Percentiles rank a stretch among this genome's conserved stretches.
Evolutionary conservation across 257 asterid genomes (phyloP).

Genomic region (Salvia hispanica): DNA sequence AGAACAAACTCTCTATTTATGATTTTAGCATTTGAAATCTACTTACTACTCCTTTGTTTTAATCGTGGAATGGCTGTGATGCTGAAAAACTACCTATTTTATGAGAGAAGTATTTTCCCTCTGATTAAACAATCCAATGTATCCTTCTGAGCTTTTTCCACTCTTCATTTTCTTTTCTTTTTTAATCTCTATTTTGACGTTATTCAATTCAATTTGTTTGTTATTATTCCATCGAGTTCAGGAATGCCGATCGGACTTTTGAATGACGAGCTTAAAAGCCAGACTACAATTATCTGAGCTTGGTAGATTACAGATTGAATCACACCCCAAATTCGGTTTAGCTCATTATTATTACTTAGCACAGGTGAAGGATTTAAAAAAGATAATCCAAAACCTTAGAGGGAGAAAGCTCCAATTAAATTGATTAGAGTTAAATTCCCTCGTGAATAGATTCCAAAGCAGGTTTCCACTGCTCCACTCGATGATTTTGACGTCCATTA

Average conservation of each 20-base stretch:
- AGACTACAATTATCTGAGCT: conserved; percentile 94
- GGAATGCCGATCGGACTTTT: conserved; percentile 42
- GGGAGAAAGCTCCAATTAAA: too few species aligned
- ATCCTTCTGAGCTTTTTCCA: conserved; percentile 76
- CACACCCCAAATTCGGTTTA: too few species aligned
- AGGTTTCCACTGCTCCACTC: too few species aligned
- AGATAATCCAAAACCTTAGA: too few species aligned
- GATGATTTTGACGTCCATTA: too few species aligned
- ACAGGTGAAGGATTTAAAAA: too few species aligned
- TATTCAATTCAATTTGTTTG: background rate
- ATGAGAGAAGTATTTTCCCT: conserved; percentile 48
- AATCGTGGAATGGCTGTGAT: conserved; percentile 53
- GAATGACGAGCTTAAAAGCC: conserved; percentile 58
- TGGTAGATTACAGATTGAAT: too few species aligned
- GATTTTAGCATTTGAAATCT: too few species aligned
- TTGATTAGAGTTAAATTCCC: too few species aligned
- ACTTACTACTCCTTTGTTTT: too few species aligned
- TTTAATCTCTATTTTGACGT: background rate
- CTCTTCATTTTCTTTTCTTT: background rate
- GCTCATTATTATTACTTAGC: too few species aligned
- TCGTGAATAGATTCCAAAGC: too few species aligned
- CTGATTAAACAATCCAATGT: conserved; percentile 85
- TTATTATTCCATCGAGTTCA: conserved; percentile 49
- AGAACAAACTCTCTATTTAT: background rate
- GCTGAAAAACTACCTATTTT: conserved; percentile 73